These are phyloP conservation scores for Ophiostoma sp. DNA, from an alignment of 2,329 filamentous ascomycete species.

Conservation along the genomic window DNA sequence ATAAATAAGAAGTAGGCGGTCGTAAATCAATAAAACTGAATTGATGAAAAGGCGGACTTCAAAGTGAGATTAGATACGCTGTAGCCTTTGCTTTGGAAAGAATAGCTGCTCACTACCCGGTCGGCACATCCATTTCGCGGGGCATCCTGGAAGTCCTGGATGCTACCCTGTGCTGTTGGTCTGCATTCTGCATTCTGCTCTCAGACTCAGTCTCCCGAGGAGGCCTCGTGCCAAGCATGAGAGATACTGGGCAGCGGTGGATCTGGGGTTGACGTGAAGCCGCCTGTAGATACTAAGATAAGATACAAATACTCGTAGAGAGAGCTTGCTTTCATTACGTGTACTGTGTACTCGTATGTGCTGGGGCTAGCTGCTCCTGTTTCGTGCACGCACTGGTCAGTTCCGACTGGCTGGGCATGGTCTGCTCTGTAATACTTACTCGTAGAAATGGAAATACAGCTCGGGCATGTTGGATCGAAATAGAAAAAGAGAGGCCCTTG, in stretches of 20 bases:
- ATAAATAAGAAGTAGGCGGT: not conserved
- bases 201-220: not conserved
- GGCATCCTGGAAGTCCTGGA: not conserved
- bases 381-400: not conserved
- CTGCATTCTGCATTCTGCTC: too few relatives aligned
- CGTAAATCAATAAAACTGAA: too few relatives aligned
- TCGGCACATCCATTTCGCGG: not conserved
- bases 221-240: not conserved
- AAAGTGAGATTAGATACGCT: too few relatives aligned
- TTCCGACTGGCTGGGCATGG: not conserved
- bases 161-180: not conserved
- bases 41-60: too few relatives aligned
- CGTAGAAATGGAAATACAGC: not conserved
- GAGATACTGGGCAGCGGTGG: not conserved
- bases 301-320: too few relatives aligned
- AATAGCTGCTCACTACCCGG: too few relatives aligned
- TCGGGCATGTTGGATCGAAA: not conserved
- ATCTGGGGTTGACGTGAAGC: not conserved
- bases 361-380: not conserved
- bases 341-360: not conserved
- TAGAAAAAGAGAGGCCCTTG: too few relatives aligned
- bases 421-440: too few relatives aligned
- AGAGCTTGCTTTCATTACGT: not conserved
- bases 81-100: too few relatives aligned
- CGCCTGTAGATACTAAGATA: too few relatives aligned